Base-by-base conservation (phyloP, 805 yeast genomes). In the Lachancea sp. region DNA sequence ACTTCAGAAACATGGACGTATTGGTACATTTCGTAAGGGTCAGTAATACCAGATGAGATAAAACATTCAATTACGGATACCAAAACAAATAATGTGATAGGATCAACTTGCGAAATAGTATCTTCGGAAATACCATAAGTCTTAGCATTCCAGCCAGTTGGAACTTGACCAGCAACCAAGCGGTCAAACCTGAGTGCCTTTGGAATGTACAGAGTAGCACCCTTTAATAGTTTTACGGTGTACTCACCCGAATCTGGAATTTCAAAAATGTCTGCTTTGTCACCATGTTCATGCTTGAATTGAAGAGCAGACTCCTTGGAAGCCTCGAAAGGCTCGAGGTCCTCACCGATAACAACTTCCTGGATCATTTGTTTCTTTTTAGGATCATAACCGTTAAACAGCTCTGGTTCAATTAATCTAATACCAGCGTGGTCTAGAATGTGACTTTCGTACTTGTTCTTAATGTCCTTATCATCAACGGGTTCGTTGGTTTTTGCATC, bases 1-100 rank as follows among this genome's bases (percentile, higher is more conserved):
- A 92, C 88, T 69, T 92, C 97, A 34, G 97, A 88, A 43, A 92
- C 95, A 66, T 92, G 99, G 37, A 94, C 95, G 64, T 92, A 94
- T 70, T 90, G 82, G 76, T 92, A 92, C 75, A 94, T 87, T 72
- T 92, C 99, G 65, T 88, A 92, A 49, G 99, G 98, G 64, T 92
- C 98, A 45, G 96, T 87, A 58, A 92, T 71, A 82, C 99, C 99
- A 49, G 97, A 77, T 43, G 90, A 69, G 52, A 92, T 74, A 53
- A 92, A 80, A 2, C 97, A 97, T 71, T 92, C 97, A 43, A 82
- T 94, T 38, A 96, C 92, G 20, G 97, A 75, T 40, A 92, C 98
- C 64, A 92, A 74, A 37, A 86, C 96, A 60, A 71, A 92, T 61
- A 92, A 75, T 28, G 99, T 92, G 59, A 92, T 77, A 49, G 96